Conservation (phyloP, 805 yeast species). For the Metschnikowia drakensbergensis region DNA sequence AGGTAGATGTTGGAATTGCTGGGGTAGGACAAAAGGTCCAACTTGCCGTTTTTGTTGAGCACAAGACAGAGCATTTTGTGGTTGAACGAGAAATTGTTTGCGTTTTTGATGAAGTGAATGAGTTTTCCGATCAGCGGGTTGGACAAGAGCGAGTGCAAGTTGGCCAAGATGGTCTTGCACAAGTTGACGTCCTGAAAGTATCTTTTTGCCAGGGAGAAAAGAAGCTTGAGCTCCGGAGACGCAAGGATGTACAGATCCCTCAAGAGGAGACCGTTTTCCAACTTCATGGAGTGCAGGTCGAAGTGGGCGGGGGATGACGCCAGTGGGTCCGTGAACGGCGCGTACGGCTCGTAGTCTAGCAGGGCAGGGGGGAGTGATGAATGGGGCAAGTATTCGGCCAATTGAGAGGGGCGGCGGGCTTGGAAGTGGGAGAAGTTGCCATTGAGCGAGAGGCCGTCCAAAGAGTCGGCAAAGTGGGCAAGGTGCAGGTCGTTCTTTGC, state of each 20-base stretch:
- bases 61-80: slow-evolving; percentile 46
- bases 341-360: background rate
- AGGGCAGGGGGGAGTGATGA: background rate
- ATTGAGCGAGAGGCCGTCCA: slow-evolving; percentile 28
- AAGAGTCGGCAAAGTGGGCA: slow-evolving; percentile 27
- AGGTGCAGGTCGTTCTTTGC: slow-evolving; percentile 14
- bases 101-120: slow-evolving; percentile 36
- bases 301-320: background rate
- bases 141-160: slow-evolving; percentile 26
- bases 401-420: slow-evolving; percentile 41
- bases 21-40: slow-evolving; percentile 68
- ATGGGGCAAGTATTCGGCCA: slow-evolving; percentile 23
- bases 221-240: slow-evolving; percentile 50
- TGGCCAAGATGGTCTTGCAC: slow-evolving; percentile 24
- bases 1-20: slow-evolving; percentile 58
- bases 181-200: slow-evolving; percentile 47
- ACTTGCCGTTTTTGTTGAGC: slow-evolving; percentile 58
- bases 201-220: slow-evolving; percentile 45
- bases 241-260: slow-evolving; percentile 56
- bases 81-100: slow-evolving; percentile 39
- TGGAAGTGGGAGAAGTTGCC: slow-evolving; percentile 37
- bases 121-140: slow-evolving; percentile 29
- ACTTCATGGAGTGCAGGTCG: slow-evolving; percentile 22
- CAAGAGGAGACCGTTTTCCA: slow-evolving; percentile 63
- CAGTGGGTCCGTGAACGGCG: background rate